Conservation (phyloP, 2,329 filamentous ascomycete genomes). For the Sordariomycetes sp. region DNA sequence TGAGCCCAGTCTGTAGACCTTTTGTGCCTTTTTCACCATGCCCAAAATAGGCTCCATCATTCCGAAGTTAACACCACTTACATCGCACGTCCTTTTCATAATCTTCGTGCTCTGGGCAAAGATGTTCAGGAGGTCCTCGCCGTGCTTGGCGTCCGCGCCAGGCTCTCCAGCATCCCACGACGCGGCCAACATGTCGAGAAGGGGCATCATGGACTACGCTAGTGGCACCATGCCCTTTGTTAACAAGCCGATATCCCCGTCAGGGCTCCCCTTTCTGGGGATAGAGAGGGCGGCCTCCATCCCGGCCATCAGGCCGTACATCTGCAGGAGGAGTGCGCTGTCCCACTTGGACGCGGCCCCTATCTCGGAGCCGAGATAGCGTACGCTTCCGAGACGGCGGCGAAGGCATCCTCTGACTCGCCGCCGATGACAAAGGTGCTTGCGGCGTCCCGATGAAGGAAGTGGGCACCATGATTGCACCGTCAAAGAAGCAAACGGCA, state of each 20-base stretch:
- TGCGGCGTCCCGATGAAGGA: conserved; percentile 12
- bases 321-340: conserved; percentile 12
- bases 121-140: conserved; percentile 15
- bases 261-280: conserved; percentile 9
- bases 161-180: conserved; percentile 11
- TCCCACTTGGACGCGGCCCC: conserved; percentile 12
- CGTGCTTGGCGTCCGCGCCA: conserved; percentile 10
- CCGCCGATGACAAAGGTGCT: conserved; percentile 10
- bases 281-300: conserved; percentile 11
- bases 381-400: neutral
- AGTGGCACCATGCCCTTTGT: conserved; percentile 10
- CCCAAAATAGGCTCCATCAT: neutral
- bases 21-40: conserved; percentile 7
- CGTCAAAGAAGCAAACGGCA: conserved; percentile 12
- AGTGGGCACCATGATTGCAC: conserved; percentile 15
- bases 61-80: conserved; percentile 10
- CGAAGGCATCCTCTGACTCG: conserved; percentile 10
- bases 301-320: conserved; percentile 15
- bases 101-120: conserved; percentile 11
- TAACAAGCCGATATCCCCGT: conserved; percentile 3
- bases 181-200: conserved; percentile 10
- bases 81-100: conserved; percentile 11
- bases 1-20: neutral
- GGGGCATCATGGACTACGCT: conserved; percentile 12
- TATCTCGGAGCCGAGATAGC: conserved; percentile 9